Evolutionary conservation across 345 rosid genomes (phyloP).

Genomic region (Corchorus capsularis): DNA sequence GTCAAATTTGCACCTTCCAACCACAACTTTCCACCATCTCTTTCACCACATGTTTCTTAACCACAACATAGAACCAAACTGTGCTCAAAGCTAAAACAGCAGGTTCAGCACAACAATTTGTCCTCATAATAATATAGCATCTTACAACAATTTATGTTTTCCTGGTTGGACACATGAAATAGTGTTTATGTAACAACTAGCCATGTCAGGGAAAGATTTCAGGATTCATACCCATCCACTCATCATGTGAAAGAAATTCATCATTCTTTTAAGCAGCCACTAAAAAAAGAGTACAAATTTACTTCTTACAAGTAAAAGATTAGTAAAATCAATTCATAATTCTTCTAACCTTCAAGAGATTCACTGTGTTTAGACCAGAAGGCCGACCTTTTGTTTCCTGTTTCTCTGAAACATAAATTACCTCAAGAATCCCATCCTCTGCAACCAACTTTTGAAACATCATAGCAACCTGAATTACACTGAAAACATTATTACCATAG

Average conservation of each 20-base stretch:
- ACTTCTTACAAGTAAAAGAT: neutral
- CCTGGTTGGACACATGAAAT: neutral
- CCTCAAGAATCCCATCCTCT: constrained; percentile 73
- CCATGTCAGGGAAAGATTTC: constrained; percentile 7
- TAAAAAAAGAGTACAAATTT: neutral
- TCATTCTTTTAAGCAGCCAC: neutral
- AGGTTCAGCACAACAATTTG: neutral
- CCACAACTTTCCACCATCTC: neutral
- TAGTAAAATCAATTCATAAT: constrained; percentile 6
- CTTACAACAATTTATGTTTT: constrained; percentile 1
- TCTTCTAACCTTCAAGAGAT: constrained; percentile 79
- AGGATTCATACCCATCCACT: constrained; percentile 1
- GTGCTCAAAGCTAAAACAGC: neutral
- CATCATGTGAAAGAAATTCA: constrained; percentile 1
- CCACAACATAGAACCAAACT: neutral
- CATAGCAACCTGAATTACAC: constrained; percentile 60
- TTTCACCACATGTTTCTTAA: neutral
- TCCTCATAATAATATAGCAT: neutral
- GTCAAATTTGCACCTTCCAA: neutral
- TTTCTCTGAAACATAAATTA: constrained; percentile 67
- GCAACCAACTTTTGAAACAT: constrained; percentile 79
- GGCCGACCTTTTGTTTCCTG: constrained; percentile 89
- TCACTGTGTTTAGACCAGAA: constrained; percentile 88
- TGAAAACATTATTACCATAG: constrained; percentile 13
- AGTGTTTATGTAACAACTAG: neutral